Conservation (phyloP, 1,284 basidiomycete genomes). For the Leccinum pseudoinsigne region DNA sequence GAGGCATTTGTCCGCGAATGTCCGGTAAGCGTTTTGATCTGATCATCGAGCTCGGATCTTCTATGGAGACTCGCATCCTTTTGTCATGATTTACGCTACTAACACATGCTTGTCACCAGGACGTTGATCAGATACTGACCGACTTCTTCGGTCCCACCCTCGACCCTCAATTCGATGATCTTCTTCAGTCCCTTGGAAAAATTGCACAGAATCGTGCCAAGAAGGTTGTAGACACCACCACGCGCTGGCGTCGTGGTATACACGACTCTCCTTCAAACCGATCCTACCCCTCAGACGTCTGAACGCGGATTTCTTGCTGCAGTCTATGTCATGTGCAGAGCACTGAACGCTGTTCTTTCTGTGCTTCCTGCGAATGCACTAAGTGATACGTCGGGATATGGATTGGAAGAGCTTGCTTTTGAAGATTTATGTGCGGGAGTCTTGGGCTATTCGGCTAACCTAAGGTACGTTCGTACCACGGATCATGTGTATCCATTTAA, state of each 20-base stretch:
- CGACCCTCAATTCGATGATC: slow-evolving; percentile 79
- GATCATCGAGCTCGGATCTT: not conserved
- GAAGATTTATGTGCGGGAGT: slow-evolving; percentile 83
- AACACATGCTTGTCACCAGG: slow-evolving; percentile 41
- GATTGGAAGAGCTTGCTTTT: slow-evolving; percentile 83
- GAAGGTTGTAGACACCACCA: slow-evolving; percentile 83
- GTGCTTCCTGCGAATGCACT: slow-evolving; percentile 74
- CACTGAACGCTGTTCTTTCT: slow-evolving; percentile 77
- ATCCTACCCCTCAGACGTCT: slow-evolving; percentile 41
- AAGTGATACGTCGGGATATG: slow-evolving; percentile 74
- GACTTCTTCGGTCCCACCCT: slow-evolving; percentile 69
- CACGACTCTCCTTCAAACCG: slow-evolving; percentile 58
- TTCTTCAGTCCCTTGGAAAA: slow-evolving; percentile 81
- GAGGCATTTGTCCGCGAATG: slow-evolving; percentile 73
- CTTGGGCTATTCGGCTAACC: slow-evolving; percentile 77
- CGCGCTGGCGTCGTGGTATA: slow-evolving; percentile 84
- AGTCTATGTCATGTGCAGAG: slow-evolving; percentile 87
- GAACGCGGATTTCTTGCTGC: slow-evolving; percentile 83
- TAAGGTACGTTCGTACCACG: slow-evolving; percentile 48
- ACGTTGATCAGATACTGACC: slow-evolving; percentile 65
- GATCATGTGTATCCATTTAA: not conserved
- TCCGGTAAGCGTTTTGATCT: slow-evolving; percentile 48
- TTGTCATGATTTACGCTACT: slow-evolving; percentile 2
- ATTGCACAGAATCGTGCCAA: slow-evolving; percentile 85
- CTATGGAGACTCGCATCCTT: not conserved